Evolutionary conservation across 2,329 filamentous ascomycete species (phyloP).

Genomic region (Penicillium sp.): DNA sequence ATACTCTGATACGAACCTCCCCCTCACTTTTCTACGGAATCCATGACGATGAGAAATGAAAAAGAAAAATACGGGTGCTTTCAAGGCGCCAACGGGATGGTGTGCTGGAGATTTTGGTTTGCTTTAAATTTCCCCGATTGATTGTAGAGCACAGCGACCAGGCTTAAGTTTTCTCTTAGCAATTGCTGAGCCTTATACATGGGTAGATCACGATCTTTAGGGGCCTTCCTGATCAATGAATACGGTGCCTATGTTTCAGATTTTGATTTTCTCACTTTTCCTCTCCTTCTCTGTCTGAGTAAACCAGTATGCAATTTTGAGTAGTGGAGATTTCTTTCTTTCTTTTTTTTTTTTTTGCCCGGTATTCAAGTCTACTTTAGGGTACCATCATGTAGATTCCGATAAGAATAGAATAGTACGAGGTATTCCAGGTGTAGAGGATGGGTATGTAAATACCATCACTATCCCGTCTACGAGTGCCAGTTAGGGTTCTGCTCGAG

Average conservation of each 20-base stretch:
- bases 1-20: slow-evolving; percentile 12
- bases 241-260: slow-evolving; percentile 7
- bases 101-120: slow-evolving; percentile 18
- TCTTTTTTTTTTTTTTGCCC: no score
- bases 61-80: slow-evolving; percentile 28
- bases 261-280: background rate
- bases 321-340: no score
- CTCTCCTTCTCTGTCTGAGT: no score
- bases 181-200: slow-evolving; percentile 7
- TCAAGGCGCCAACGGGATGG: slow-evolving; percentile 17
- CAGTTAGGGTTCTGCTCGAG: slow-evolving; percentile 1
- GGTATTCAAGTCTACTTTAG: background rate
- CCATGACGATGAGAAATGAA: slow-evolving; percentile 31
- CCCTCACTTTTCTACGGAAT: slow-evolving; percentile 20
- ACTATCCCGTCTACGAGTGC: no score
- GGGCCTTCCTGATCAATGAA: slow-evolving; percentile 12
- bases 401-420: no score
- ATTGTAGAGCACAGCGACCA: slow-evolving; percentile 20
- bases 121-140: slow-evolving; percentile 13
- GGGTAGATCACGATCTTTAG: slow-evolving; percentile 9
- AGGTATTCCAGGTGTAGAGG: no score
- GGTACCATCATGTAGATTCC: no score
- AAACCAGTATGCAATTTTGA: no score
- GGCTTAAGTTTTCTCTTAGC: slow-evolving; percentile 7
- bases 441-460: no score